Conservation (phyloP, 2,329 filamentous ascomycete genomes). For the Anisogramma anomala region DNA sequence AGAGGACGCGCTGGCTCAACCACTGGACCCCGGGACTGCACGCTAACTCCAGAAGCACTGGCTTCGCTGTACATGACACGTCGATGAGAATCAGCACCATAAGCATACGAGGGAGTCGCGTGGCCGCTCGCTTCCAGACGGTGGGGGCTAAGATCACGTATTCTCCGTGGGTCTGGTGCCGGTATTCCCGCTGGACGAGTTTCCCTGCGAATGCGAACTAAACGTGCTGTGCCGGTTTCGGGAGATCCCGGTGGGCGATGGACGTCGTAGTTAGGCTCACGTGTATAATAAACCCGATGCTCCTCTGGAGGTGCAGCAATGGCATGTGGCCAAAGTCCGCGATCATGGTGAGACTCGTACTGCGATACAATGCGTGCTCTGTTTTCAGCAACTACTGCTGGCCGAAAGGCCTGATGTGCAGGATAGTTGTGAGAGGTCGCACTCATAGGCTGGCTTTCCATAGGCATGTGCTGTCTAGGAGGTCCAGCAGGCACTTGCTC, state of each 20-base stretch:
- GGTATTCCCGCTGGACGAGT: background rate
- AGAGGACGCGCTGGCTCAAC: slow-evolving; percentile 2
- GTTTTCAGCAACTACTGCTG: background rate
- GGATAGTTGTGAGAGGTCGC: slow-evolving; percentile 3
- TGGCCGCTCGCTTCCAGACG: background rate
- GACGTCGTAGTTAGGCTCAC: slow-evolving; percentile 7
- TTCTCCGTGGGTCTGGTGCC: slow-evolving; percentile 1
- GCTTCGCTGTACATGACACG: slow-evolving; percentile 7
- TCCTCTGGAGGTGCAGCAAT: slow-evolving; percentile 3
- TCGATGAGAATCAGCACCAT: slow-evolving; percentile 1
- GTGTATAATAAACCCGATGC: slow-evolving; percentile 8
- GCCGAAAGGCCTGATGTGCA: background rate
- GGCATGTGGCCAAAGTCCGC: slow-evolving; percentile 1
- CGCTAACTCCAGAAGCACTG: slow-evolving; percentile 5
- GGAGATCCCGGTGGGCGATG: background rate
- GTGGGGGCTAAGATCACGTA: slow-evolving; percentile 9
- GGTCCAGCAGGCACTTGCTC: slow-evolving; percentile 15
- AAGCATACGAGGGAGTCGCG: background rate
- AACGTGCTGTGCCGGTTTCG: slow-evolving; percentile 1
- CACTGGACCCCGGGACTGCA: background rate
- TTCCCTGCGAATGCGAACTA: slow-evolving; percentile 9
- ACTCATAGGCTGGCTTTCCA: background rate
- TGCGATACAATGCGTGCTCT: background rate
- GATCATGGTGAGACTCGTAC: slow-evolving; percentile 1
- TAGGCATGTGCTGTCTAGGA: background rate